Evolutionary conservation across 305 asterid genomes (phyloP), one percentile per base, ranked within the genome.

Genomic region (Coffea humblotiana): DNA sequence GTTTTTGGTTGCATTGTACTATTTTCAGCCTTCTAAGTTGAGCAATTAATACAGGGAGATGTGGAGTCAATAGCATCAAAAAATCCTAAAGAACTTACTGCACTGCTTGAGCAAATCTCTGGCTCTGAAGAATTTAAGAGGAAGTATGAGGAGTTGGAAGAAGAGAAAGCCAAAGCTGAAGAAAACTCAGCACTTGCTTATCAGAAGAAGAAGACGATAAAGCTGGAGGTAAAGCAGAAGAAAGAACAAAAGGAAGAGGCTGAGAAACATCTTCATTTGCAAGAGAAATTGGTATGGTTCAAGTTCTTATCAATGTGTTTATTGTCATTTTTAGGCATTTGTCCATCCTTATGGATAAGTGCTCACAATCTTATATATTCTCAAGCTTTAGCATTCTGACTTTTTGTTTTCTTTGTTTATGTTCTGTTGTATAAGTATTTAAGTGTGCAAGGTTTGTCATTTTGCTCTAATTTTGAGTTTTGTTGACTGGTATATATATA

Each of bases 241-340:
- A 96, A 96, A 92, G 90, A 88, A 88, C 98, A 92, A 90, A 96
- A 94, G 88, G 99, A 94, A 88, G 98, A 94, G 90, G 98, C 99
- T 52, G 99, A 96, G 87, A 96, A 89, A 85, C 99, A 96, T 89
- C 86, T 94, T 77, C 94, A 87, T 70, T 86, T 94, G 90, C 99
- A 96, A 86, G 97, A 91, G 72, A 91, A 96, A 87, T 90, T 96
- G 97, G 99, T 96, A 84, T 78, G 78, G 73, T 45, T 75, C 65
- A 66, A 8, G 72, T 48, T 52, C 78, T 78, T 21, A 32, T 61
- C 58, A 32, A 63, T 49, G 47, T n/a, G 52, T 47, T 45, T 43
- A 77, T 52, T 67, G 66, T 61, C 3, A 25, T 78, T 37, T 71
- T 81, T 37, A 37, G 43, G 43, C 43, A n/a, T 18, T 54, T 40